A percentile compares a stretch with the other conserved stretches of the same genome.
Evolutionary conservation across 805 yeast species (phyloP).

Genomic region (Vanderwaltozyma yarrowii): DNA sequence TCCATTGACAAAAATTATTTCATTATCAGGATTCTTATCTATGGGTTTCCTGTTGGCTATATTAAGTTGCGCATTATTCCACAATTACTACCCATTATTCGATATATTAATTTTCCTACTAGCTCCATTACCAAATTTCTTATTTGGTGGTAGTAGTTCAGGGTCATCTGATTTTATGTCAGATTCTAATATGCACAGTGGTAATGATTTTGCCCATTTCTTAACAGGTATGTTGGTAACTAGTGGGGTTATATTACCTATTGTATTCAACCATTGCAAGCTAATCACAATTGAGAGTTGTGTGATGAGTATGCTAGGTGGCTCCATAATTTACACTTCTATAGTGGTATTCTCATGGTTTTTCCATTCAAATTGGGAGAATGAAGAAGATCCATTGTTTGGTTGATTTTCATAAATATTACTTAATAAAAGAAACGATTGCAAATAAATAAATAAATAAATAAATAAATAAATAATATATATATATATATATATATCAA

Average conservation of each 20-base stretch:
- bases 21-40: conserved; percentile 48
- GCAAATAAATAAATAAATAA: background rate
- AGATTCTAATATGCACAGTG: conserved; percentile 34
- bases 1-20: conserved; percentile 27
- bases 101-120: conserved; percentile 55
- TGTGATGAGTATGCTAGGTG: conserved; percentile 72
- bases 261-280: conserved; percentile 65
- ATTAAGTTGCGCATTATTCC: conserved; percentile 76
- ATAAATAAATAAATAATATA: background rate
- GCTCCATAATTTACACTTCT: conserved; percentile 71
- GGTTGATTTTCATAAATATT: no score
- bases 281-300: conserved; percentile 63
- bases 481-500: no score
- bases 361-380: conserved; percentile 38
- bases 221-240: conserved; percentile 66
- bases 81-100: conserved; percentile 84
- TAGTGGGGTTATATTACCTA: conserved; percentile 67
- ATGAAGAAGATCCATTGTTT: conserved; percentile 33
- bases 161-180: conserved; percentile 52
- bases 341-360: conserved; percentile 74
- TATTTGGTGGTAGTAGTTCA: conserved; percentile 38
- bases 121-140: conserved; percentile 64
- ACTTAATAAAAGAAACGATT: no score
- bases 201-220: conserved; percentile 74
- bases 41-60: conserved; percentile 84